These are phyloP conservation scores for Penicillium fuscoglaucum DNA, from an alignment of 2,329 filamentous ascomycete genomes.

Conservation along the genomic window DNA sequence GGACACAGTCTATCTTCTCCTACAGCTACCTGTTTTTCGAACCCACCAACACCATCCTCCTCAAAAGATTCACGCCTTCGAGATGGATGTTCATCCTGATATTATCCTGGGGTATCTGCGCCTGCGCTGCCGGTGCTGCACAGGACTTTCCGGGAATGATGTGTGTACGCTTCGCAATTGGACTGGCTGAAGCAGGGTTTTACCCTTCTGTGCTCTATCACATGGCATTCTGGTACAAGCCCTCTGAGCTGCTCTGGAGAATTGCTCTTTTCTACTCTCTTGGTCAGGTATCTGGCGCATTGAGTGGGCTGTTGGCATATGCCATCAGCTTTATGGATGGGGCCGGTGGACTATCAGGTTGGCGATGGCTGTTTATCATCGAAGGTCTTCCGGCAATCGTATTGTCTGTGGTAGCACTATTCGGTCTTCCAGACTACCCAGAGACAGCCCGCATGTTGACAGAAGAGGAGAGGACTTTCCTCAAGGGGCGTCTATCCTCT, in stretches of 20 bases:
- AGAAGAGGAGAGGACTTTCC: slow-evolving; percentile 26
- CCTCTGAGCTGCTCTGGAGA: slow-evolving; percentile 37
- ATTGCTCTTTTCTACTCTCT: slow-evolving; percentile 43
- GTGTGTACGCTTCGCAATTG: slow-evolving; percentile 42
- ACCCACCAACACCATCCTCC: slow-evolving; percentile 41
- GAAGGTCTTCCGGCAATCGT: slow-evolving; percentile 39
- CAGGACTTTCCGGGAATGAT: slow-evolving; percentile 41
- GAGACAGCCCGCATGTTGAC: slow-evolving; percentile 34
- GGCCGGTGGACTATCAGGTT: slow-evolving; percentile 34
- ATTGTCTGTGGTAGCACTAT: slow-evolving; percentile 32
- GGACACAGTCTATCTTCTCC: slow-evolving; percentile 45
- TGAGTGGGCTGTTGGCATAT: slow-evolving; percentile 39
- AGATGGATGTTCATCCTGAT: slow-evolving; percentile 41
- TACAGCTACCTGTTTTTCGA: slow-evolving; percentile 45
- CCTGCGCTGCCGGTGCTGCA: slow-evolving; percentile 38
- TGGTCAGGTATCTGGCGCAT: slow-evolving; percentile 36
- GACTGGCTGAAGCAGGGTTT: slow-evolving; percentile 40
- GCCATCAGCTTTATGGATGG: slow-evolving; percentile 43
- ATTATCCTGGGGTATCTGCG: slow-evolving; percentile 40
- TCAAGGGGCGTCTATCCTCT: slow-evolving; percentile 30
- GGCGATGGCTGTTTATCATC: slow-evolving; percentile 44
- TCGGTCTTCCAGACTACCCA: slow-evolving; percentile 37
- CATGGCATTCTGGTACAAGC: slow-evolving; percentile 45
- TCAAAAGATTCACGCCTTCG: slow-evolving; percentile 39
- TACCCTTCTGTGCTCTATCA: slow-evolving; percentile 40